Conservation (phyloP, 805 yeast genomes). For the Kodamaea laetipori region DNA sequence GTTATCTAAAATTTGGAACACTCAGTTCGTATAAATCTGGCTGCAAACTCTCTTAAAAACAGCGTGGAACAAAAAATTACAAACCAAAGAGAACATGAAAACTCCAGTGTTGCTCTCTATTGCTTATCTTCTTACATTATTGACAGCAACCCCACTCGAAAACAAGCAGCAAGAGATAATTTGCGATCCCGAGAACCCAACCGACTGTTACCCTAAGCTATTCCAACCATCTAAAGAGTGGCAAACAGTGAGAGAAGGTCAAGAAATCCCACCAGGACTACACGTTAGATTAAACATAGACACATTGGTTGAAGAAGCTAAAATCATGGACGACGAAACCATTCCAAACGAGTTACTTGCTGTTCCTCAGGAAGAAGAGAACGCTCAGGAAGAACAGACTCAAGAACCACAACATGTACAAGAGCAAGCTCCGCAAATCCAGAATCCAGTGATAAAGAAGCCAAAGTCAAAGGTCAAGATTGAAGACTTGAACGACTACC, state of each 20-base stretch:
- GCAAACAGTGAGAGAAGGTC: constrained; percentile 70
- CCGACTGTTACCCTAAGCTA: constrained; percentile 61
- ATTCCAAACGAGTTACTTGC: constrained; percentile 17
- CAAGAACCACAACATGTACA: too few species aligned
- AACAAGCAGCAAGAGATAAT: constrained; percentile 23
- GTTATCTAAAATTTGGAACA: neutral
- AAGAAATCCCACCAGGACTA: constrained; percentile 76
- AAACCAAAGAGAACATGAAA: constrained; percentile 3
- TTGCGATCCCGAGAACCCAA: constrained; percentile 44
- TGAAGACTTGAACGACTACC: constrained; percentile 22
- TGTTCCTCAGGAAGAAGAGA: constrained; percentile 10
- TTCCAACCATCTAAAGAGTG: constrained; percentile 70
- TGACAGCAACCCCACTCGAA: constrained; percentile 7
- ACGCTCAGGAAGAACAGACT: constrained; percentile 8
- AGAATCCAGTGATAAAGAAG: neutral
- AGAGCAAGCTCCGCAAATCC: constrained; percentile 6
- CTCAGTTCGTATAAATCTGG: neutral
- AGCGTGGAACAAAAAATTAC: constrained; percentile 3
- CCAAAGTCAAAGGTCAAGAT: constrained; percentile 11
- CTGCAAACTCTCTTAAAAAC: constrained; percentile 8
- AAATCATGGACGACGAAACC: constrained; percentile 43
- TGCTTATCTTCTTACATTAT: constrained; percentile 1
- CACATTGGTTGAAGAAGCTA: constrained; percentile 73
- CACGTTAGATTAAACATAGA: constrained; percentile 75
- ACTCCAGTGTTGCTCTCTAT: constrained; percentile 7